Base-by-base conservation (phyloP, 73 alveolate genomes). In the Paramecium octaurelia region DNA sequence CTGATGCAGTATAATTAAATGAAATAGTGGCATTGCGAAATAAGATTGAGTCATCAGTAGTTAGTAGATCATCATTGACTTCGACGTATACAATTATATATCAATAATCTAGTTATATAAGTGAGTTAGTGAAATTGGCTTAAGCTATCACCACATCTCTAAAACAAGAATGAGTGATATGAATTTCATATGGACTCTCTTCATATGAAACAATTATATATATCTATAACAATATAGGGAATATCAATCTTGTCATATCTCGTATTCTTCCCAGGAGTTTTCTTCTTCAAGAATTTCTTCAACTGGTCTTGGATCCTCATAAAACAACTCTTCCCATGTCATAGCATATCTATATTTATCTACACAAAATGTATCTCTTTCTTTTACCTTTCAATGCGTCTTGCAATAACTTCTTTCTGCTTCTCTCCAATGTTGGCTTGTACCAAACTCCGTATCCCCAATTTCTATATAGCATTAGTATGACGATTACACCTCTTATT, bases 361-460 rank as follows among this genome's bases (percentile, higher is more conserved):
- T 89, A 31, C 2, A 16, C 5, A 54, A 16, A 16, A 8, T n/a
- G 18, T 10, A 38, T 31, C 10, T 60, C 6, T 21, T 4, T 48
- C 84, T 84, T n/a, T 6, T 84, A 54, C 77, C 77, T 48, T 31
- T 38, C 36, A 70, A 16, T 59, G 77, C 94, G 29, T 77, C 92
- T 14, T 89, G 23, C 46, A 89, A 48, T 29, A 89, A 57, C n/a
- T 70, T 70, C 84, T 89, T 89, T 83, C 70, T 89, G 42, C 89
- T 59, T 89, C 84, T 89, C 48, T 89, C 90, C 27, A 89, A 50
- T 68, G 86, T 83, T 38, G 94, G 94, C 34, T 89, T 89, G 84
- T 89, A 89, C 80, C 88, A 83, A 44, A 85, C 94, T 50, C 84
- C 84, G 44, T 89, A 89, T 24, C 94, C 94, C 94, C 94, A 89